Percentiles rank a stretch among this genome's conserved stretches.
phyloP scores from a whole-genome alignment of 306 rosid species.

The Cicer pinnatifidum region DNA sequence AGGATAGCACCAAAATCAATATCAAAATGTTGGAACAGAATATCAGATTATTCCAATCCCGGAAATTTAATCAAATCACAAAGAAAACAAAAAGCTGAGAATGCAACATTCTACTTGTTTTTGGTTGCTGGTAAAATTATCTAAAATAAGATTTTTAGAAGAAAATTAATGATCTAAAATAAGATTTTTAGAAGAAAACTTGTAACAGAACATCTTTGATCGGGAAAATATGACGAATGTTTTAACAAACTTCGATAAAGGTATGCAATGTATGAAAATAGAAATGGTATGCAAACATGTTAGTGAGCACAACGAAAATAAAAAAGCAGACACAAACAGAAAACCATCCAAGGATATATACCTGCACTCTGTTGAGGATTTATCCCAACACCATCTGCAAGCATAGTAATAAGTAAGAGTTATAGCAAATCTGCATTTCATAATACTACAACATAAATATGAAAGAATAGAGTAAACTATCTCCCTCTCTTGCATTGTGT shows the following conservation, averaged over 20 bases:
- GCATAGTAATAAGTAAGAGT: conserved; percentile 19
- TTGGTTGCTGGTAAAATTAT: conserved; percentile 8
- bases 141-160: background rate
- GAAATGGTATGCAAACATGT: background rate
- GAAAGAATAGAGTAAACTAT: background rate
- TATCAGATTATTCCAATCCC: background rate
- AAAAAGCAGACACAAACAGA: background rate
- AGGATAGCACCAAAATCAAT: background rate
- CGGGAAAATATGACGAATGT: conserved; percentile 9
- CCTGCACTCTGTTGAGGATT: conserved; percentile 99
- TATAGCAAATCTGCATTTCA: conserved; percentile 15
- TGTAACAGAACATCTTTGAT: background rate
- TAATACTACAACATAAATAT: conserved; percentile 8
- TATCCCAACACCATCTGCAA: conserved; percentile 95
- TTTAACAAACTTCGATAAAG: background rate
- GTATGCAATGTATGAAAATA: background rate
- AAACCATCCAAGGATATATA: conserved; percentile 44
- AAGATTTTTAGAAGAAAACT: background rate
- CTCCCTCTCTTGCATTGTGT: background rate
- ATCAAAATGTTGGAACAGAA: background rate
- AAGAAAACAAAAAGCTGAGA: background rate
- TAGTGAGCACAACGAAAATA: background rate
- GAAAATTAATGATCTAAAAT: background rate
- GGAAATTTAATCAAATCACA: background rate
- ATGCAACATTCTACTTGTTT: background rate